phyloP scores from a whole-genome alignment of 2,329 filamentous ascomycete species.

The Botrytis squamosa region DNA sequence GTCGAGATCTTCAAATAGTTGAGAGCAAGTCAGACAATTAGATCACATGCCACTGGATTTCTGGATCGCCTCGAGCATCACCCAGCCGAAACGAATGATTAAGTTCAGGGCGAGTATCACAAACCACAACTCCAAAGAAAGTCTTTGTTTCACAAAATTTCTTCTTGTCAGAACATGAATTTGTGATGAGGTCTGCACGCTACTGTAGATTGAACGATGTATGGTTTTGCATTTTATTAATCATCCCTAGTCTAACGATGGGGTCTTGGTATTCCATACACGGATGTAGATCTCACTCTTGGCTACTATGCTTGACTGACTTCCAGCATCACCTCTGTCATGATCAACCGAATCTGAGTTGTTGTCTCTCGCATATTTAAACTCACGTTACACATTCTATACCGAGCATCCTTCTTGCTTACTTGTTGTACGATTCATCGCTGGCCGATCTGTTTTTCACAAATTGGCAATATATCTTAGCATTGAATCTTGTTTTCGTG shows the following conservation, averaged over 20 bases:
- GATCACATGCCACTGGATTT: not conserved
- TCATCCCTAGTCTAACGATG: not conserved
- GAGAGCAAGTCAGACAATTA: not conserved
- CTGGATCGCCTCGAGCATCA: not conserved
- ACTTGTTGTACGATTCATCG: not conserved
- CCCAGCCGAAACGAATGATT: no score
- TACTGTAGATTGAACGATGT: not conserved
- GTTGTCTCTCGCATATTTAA: not conserved
- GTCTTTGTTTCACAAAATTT: not conserved
- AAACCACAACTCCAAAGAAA: not conserved
- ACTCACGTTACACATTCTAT: not conserved
- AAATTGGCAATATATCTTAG: not conserved
- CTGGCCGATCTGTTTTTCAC: not conserved
- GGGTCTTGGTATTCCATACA: not conserved
- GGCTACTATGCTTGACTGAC: not conserved
- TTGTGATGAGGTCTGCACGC: not conserved
- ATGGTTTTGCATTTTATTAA: not conserved
- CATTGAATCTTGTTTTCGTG: not conserved
- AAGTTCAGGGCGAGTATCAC: not conserved
- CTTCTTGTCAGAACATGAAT: not conserved
- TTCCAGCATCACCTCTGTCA: not conserved
- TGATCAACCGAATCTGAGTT: not conserved
- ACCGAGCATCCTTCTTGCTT: no score
- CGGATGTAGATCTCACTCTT: not conserved
- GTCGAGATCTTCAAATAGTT: not conserved